Percentiles rank a stretch among this genome's conserved stretches.
phyloP scores from a whole-genome alignment of 768 basidiomycete genomes.

The Imleria badia region DNA sequence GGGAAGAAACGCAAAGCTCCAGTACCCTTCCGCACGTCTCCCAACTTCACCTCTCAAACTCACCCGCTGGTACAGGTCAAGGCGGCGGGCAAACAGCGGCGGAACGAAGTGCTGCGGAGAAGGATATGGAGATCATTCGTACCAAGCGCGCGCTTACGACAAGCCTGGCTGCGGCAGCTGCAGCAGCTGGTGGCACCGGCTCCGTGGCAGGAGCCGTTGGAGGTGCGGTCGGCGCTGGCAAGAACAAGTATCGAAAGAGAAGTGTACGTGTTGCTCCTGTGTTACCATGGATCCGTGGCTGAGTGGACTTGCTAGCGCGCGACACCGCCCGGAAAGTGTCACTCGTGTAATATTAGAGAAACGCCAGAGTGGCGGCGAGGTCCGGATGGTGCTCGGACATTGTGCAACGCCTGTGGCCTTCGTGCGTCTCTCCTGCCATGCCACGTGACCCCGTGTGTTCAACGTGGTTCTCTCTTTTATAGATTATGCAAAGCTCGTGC shows the following conservation, averaged over 20 bases:
- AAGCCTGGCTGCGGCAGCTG: slow-evolving; percentile 51
- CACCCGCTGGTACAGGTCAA: slow-evolving; percentile 9
- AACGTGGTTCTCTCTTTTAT: not conserved
- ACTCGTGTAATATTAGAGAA: slow-evolving; percentile 84
- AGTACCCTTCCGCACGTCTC: slow-evolving; percentile 21
- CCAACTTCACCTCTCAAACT: slow-evolving; percentile 24
- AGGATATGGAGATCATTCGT: slow-evolving; percentile 84
- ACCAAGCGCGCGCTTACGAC: slow-evolving; percentile 74
- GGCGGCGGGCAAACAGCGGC: slow-evolving; percentile 33
- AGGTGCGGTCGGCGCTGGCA: slow-evolving; percentile 33
- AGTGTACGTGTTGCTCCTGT: slow-evolving; percentile 55
- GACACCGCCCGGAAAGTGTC: slow-evolving; percentile 83
- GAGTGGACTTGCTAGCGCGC: slow-evolving; percentile 55
- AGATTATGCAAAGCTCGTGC: slow-evolving; percentile 85
- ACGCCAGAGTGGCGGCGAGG: slow-evolving; percentile 89
- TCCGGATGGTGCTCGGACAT: slow-evolving; percentile 78
- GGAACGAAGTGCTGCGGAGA: slow-evolving; percentile 65
- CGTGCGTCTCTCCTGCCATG: slow-evolving; percentile 42
- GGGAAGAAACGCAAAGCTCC: slow-evolving; percentile 56
- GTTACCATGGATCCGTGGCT: slow-evolving; percentile 6
- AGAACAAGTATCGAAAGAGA: slow-evolving; percentile 82
- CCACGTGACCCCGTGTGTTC: not conserved
- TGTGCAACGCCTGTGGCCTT: slow-evolving; percentile 85
- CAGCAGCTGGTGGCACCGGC: slow-evolving; percentile 35
- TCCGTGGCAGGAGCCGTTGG: slow-evolving; percentile 32